A percentile compares a stretch with the other conserved stretches of the same genome.
phyloP scores from a whole-genome alignment of 1,284 basidiomycete species.

The Boletus sp. region DNA sequence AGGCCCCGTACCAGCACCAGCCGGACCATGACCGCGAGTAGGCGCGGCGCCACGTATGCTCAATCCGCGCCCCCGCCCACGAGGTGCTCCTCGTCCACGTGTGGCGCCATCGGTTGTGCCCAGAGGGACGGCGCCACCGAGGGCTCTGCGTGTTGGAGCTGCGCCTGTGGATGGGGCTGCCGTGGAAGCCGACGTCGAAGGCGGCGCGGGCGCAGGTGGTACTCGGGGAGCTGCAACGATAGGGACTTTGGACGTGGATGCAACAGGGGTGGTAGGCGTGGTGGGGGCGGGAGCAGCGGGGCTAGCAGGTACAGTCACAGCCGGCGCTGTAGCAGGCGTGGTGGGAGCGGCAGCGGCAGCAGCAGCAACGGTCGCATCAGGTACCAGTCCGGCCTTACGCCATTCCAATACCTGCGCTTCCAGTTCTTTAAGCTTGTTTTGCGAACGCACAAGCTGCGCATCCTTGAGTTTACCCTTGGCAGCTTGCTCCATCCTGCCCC shows the following conservation, averaged over 20 bases:
- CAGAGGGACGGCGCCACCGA: slow-evolving; percentile 36
- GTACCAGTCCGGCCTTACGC: slow-evolving; percentile 54
- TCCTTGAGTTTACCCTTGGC: slow-evolving; percentile 73
- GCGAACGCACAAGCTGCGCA: slow-evolving; percentile 58
- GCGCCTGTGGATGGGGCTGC: slow-evolving; percentile 15
- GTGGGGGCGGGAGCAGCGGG: slow-evolving; percentile 18
- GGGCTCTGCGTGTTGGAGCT: slow-evolving; percentile 24
- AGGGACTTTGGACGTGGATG: slow-evolving; percentile 22
- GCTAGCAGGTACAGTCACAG: slow-evolving; percentile 18
- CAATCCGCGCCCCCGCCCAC: slow-evolving; percentile 36
- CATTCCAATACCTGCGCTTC: slow-evolving; percentile 63
- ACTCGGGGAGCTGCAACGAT: slow-evolving; percentile 20
- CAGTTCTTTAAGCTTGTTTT: slow-evolving; percentile 64
- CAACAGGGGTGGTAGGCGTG: slow-evolving; percentile 31
- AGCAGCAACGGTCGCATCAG: slow-evolving; percentile 24
- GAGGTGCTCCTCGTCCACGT: slow-evolving; percentile 43
- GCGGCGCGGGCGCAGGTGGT: slow-evolving; percentile 27
- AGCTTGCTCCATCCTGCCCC: slow-evolving; percentile 62
- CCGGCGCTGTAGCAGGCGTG: slow-evolving; percentile 24
- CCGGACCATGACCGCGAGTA: slow-evolving; percentile 22
- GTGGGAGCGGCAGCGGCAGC: slow-evolving; percentile 10
- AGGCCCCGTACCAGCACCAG: not conserved
- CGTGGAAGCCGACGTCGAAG: slow-evolving; percentile 22
- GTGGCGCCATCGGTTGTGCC: slow-evolving; percentile 21
- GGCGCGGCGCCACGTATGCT: slow-evolving; percentile 47